phyloP scores from a whole-genome alignment of 176 grass and related monocot species.

The Carex littledalei region DNA sequence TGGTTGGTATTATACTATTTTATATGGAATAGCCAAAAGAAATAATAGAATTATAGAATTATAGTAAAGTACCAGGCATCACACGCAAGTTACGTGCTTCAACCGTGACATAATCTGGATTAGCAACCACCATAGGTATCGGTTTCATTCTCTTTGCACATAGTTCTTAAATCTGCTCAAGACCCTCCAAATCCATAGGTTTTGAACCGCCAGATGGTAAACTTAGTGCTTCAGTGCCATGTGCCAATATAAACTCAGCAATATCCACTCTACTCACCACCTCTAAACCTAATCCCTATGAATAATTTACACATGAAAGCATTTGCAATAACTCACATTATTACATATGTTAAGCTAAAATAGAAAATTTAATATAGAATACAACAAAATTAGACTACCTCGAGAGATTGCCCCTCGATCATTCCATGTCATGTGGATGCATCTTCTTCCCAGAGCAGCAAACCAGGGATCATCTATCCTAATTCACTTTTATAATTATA shows the following conservation, averaged over 20 bases:
- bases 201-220: constrained; percentile 55
- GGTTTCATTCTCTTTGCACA: constrained; percentile 53
- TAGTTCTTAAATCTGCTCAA: constrained; percentile 58
- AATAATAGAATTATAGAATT: constrained; percentile 13
- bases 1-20: neutral
- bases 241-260: constrained; percentile 82
- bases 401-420: constrained; percentile 73
- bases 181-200: constrained; percentile 58
- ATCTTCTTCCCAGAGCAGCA: constrained; percentile 67
- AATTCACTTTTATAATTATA: neutral
- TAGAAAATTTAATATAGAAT: neutral
- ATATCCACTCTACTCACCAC: constrained; percentile 59
- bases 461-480: constrained; percentile 89
- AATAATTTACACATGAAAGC: neutral
- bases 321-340: neutral
- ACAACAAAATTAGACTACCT: constrained; percentile 26
- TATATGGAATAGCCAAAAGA: neutral
- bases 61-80: constrained; percentile 63
- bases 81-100: constrained; percentile 70
- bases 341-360: no score
- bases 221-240: constrained; percentile 85
- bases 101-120: constrained; percentile 97
- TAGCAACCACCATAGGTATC: constrained; percentile 84
- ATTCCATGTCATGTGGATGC: constrained; percentile 55
- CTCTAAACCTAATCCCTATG: constrained; percentile 81